Conservation (phyloP, 2,329 filamentous ascomycete genomes). For the Drechslerella stenobrocha region DNA sequence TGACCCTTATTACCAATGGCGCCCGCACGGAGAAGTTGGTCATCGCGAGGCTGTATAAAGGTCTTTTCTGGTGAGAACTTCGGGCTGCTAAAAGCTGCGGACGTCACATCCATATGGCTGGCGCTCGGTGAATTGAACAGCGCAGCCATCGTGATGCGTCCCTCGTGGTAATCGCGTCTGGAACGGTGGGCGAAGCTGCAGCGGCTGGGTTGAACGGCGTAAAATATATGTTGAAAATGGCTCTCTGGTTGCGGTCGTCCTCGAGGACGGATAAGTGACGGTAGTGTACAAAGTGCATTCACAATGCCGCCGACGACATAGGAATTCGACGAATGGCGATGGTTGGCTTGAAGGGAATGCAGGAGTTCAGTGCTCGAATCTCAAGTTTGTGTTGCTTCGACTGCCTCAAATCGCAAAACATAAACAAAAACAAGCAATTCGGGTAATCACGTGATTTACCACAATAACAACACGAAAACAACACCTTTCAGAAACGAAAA, state of each 20-base stretch:
- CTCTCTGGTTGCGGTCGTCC: not conserved
- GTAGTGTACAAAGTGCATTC: slow-evolving; percentile 12
- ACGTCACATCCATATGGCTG: slow-evolving; percentile 31
- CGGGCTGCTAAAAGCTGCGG: slow-evolving; percentile 36
- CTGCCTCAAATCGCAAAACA: slow-evolving; percentile 16
- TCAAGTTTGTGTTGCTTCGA: slow-evolving; percentile 35
- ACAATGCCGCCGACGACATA: slow-evolving; percentile 1
- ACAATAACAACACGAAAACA: slow-evolving; percentile 1
- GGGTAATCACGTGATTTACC: slow-evolving; percentile 14
- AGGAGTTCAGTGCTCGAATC: not conserved
- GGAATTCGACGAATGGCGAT: slow-evolving; percentile 10
- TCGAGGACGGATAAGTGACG: not conserved
- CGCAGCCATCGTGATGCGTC: slow-evolving; percentile 38
- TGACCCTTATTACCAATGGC: slow-evolving; percentile 39
- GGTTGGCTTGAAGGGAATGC: slow-evolving; percentile 25
- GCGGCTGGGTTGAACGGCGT: slow-evolving; percentile 3
- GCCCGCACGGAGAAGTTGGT: slow-evolving; percentile 38
- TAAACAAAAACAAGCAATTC: slow-evolving; percentile 46
- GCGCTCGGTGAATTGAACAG: slow-evolving; percentile 40
- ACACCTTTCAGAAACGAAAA: too few relatives aligned
- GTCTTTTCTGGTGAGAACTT: slow-evolving; percentile 46
- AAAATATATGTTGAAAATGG: slow-evolving; percentile 1
- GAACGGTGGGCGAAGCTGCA: slow-evolving; percentile 7
- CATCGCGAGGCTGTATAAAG: slow-evolving; percentile 39
- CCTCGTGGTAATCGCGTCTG: slow-evolving; percentile 21